Evolutionary conservation across 2,329 filamentous ascomycete genomes (phyloP).

Genomic region (Amauroascus verrucosus): DNA sequence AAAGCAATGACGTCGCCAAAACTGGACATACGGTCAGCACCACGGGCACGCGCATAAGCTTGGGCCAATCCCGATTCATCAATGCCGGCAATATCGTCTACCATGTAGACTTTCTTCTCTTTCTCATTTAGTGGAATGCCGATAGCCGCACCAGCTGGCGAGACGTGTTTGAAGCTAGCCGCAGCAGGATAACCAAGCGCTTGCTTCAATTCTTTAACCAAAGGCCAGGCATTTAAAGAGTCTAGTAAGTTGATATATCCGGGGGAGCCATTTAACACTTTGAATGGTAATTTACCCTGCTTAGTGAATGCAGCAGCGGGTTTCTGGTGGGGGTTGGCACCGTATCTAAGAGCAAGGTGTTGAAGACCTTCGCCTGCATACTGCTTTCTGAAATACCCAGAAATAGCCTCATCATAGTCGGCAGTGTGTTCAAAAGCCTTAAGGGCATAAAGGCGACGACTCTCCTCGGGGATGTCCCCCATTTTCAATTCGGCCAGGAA

Average conservation of each 20-base stretch:
- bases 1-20: slow-evolving; percentile 95
- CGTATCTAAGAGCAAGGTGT: slow-evolving; percentile 80
- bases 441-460: slow-evolving; percentile 78
- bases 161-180: slow-evolving; percentile 98
- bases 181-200: slow-evolving; percentile 82
- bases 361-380: slow-evolving; percentile 79
- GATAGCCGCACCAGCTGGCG: slow-evolving; percentile 89
- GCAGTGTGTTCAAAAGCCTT: slow-evolving; percentile 99
- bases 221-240: slow-evolving; percentile 88
- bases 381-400: slow-evolving; percentile 94
- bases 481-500: slow-evolving; percentile 79
- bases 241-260: slow-evolving; percentile 98
- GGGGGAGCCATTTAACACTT: slow-evolving; percentile 76
- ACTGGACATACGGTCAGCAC: slow-evolving; percentile 96
- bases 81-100: slow-evolving; percentile 84
- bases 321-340: slow-evolving; percentile 97
- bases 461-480: slow-evolving; percentile 75
- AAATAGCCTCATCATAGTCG: slow-evolving; percentile 90
- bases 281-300: slow-evolving; percentile 75
- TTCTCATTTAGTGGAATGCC: slow-evolving; percentile 74
- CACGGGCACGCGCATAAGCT: slow-evolving; percentile 89
- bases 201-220: slow-evolving; percentile 91
- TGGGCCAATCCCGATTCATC: slow-evolving; percentile 79
- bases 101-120: slow-evolving; percentile 97
- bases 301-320: slow-evolving; percentile 75